These are phyloP conservation scores for Lipomyces orientalis DNA, from an alignment of 805 yeast species.

Conservation along the genomic window DNA sequence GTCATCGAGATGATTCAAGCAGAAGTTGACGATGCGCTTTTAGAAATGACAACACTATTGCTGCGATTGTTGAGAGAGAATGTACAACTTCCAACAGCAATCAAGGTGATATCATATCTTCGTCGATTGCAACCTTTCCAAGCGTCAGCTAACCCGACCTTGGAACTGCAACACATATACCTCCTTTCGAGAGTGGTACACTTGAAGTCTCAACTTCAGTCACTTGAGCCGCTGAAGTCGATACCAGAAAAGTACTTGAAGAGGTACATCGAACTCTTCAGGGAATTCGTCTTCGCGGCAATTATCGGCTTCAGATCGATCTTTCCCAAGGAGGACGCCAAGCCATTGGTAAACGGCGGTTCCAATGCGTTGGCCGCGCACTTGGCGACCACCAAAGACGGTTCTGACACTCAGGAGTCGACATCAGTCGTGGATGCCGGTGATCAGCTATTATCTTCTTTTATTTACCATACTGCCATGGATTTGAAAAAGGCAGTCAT, in stretches of 20 bases:
- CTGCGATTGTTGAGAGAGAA: constrained; percentile 74
- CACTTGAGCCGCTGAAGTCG: constrained; percentile 61
- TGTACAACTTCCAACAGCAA: constrained; percentile 74
- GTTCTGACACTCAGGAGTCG: neutral
- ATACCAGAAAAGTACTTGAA: constrained; percentile 70
- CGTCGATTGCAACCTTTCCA: constrained; percentile 56
- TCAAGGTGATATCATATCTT: constrained; percentile 78
- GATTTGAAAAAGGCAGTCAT: constrained; percentile 39
- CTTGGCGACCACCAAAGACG: neutral
- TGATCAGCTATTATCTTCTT: constrained; percentile 41
- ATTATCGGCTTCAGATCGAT: constrained; percentile 69
- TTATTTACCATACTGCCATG: constrained; percentile 40
- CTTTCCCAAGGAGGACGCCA: constrained; percentile 53
- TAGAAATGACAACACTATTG: constrained; percentile 72
- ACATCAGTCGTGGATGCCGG: constrained; percentile 20
- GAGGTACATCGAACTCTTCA: constrained; percentile 77
- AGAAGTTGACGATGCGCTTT: constrained; percentile 58
- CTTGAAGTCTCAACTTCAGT: constrained; percentile 64
- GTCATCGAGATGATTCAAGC: constrained; percentile 59
- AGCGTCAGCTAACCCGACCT: constrained; percentile 41
- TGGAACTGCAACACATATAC: constrained; percentile 60
- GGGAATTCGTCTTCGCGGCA: constrained; percentile 82
- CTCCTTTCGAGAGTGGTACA: constrained; percentile 72
- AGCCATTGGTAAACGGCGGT: constrained; percentile 8
- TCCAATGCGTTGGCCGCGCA: neutral